These are phyloP conservation scores for Calonectria naviculata DNA, from an alignment of 2,329 filamentous ascomycete species.

Conservation along the genomic window DNA sequence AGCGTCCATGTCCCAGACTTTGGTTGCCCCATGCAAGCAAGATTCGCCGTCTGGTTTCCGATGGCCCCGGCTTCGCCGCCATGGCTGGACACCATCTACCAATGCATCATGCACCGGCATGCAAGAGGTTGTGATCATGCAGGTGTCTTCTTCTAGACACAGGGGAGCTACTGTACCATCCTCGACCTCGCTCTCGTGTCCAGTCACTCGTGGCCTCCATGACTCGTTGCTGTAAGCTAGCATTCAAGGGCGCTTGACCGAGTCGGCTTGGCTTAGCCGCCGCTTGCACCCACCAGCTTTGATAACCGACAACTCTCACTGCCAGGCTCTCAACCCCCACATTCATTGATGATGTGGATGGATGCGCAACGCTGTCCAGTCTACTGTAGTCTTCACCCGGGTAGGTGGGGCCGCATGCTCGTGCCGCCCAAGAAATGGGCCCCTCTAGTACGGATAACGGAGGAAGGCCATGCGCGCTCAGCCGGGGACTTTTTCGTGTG, in stretches of 20 bases:
- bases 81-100: constrained; percentile 36
- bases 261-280: constrained; percentile 17
- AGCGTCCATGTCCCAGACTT: constrained; percentile 25
- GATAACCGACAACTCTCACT: constrained; percentile 7
- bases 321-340: constrained; percentile 25
- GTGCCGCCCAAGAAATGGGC: constrained; percentile 32
- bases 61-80: constrained; percentile 35
- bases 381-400: constrained; percentile 12
- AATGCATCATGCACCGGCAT: constrained; percentile 34
- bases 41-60: constrained; percentile 39
- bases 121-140: constrained; percentile 41
- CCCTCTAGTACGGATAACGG: constrained; percentile 23
- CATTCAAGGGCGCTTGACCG: background rate
- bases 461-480: constrained; percentile 24
- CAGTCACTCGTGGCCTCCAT: constrained; percentile 9
- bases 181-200: background rate
- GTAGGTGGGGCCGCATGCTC: constrained; percentile 25
- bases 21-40: constrained; percentile 33
- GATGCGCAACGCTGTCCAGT: constrained; percentile 12
- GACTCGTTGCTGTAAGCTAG: constrained; percentile 19
- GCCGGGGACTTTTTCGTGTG: constrained; percentile 25
- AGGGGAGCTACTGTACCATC: constrained; percentile 20
- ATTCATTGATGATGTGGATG: constrained; percentile 13
- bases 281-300: constrained; percentile 4
- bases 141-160: constrained; percentile 36